A percentile compares a stretch with the other conserved stretches of the same genome.
Evolutionary conservation across 1,284 basidiomycete genomes (phyloP).

Genomic region (Lentinula novae-zelandiae): DNA sequence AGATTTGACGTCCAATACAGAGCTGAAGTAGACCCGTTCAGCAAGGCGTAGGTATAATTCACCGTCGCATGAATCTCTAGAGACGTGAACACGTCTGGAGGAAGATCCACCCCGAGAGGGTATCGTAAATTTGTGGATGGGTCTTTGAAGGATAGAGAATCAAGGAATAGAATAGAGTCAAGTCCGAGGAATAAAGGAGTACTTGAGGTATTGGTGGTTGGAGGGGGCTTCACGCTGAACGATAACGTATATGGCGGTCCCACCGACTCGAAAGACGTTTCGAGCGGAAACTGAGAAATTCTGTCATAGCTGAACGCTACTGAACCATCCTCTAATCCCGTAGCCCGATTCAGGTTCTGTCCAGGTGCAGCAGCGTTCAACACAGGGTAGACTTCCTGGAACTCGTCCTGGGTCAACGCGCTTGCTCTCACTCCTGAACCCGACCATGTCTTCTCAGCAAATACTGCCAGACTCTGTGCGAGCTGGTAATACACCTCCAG

Average conservation of each 20-base stretch:
- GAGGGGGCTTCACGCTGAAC: constrained; percentile 27
- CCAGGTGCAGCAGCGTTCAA: constrained; percentile 30
- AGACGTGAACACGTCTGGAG: constrained; percentile 25
- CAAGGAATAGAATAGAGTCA: constrained; percentile 33
- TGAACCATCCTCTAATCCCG: constrained; percentile 19
- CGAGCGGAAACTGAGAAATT: constrained; percentile 15
- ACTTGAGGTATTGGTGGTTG: constrained; percentile 9
- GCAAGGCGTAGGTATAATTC: constrained; percentile 31
- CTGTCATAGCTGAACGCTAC: constrained; percentile 23
- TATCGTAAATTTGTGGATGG: constrained; percentile 35
- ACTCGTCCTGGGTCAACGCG: constrained; percentile 26
- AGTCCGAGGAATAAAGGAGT: constrained; percentile 30
- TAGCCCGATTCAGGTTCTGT: constrained; percentile 34
- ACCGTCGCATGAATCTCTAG: constrained; percentile 35
- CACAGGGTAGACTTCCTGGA: constrained; percentile 25
- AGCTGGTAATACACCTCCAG: constrained; percentile 35
- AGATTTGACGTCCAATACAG: constrained; percentile 33
- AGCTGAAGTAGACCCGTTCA: constrained; percentile 19
- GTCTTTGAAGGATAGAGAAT: constrained; percentile 33
- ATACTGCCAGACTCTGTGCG: constrained; percentile 29
- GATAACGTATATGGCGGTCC: constrained; percentile 41
- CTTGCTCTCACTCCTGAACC: constrained; percentile 28
- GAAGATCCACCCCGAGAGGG: constrained; percentile 28
- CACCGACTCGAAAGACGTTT: constrained; percentile 33
- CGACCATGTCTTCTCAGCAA: constrained; percentile 34